Percentiles rank a stretch among this genome's conserved stretches.
These are phyloP conservation scores for Cladosporium halotolerans DNA, from an alignment of 2,329 filamentous ascomycete genomes.

Conservation along the genomic window DNA sequence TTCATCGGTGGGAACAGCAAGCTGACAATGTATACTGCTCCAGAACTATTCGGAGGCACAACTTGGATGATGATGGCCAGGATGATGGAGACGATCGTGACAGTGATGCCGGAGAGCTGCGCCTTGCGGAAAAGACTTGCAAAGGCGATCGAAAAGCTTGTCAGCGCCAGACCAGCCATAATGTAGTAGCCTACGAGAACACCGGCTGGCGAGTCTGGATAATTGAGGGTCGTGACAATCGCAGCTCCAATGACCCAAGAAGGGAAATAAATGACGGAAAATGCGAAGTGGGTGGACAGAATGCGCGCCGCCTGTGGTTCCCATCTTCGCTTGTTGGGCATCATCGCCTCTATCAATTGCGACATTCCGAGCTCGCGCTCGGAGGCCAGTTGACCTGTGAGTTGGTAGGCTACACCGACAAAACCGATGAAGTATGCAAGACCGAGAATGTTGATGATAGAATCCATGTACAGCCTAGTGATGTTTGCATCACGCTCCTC, in stretches of 20 bases:
- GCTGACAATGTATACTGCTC: slow-evolving; percentile 61
- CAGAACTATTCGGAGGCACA: slow-evolving; percentile 56
- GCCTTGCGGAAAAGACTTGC: slow-evolving; percentile 80
- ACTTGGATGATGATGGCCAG: slow-evolving; percentile 79
- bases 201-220: slow-evolving; percentile 37
- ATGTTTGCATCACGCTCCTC: slow-evolving; percentile 61
- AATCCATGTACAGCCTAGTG: slow-evolving; percentile 62
- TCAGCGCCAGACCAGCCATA: slow-evolving; percentile 67
- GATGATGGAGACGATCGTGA: slow-evolving; percentile 65
- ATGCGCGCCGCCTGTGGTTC: slow-evolving; percentile 72
- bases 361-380: slow-evolving; percentile 85
- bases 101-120: slow-evolving; percentile 77
- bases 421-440: slow-evolving; percentile 74
- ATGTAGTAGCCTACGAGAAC: slow-evolving; percentile 58
- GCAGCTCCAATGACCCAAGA: slow-evolving; percentile 74
- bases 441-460: slow-evolving; percentile 68
- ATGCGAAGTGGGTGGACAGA: slow-evolving; percentile 71
- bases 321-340: slow-evolving; percentile 69
- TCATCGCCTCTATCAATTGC: slow-evolving; percentile 85
- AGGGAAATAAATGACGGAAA: slow-evolving; percentile 71
- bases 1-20: slow-evolving; percentile 82
- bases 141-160: slow-evolving; percentile 74
- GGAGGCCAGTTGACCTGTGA: slow-evolving; percentile 77
- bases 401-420: slow-evolving; percentile 77
- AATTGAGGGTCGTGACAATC: slow-evolving; percentile 58